Evolutionary conservation across 495 filamentous ascomycete species (phyloP).

Genomic region (Elasticomyces elasticus): DNA sequence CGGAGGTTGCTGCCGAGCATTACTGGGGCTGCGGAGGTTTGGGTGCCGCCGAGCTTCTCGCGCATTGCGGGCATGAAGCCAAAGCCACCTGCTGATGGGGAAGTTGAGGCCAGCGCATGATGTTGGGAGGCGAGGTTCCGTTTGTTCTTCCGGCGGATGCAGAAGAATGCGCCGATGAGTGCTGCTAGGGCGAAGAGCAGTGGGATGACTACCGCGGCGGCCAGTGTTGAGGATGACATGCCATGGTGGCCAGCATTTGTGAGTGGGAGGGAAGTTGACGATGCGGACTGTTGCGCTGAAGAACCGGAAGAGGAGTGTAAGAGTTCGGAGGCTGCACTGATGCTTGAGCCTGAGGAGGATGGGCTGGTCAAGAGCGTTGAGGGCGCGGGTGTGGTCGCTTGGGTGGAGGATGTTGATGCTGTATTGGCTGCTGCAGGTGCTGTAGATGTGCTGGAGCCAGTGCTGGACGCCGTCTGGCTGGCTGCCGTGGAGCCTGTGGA

Average conservation of each 20-base stretch:
- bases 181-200: slow-evolving; percentile 2
- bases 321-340: not conserved
- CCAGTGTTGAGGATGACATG: slow-evolving; percentile 1
- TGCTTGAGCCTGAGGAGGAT: not conserved
- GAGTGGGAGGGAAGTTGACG: not conserved
- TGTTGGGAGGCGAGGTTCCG: not conserved
- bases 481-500: slow-evolving; percentile 21
- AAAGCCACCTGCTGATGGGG: not conserved
- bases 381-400: slow-evolving; percentile 23
- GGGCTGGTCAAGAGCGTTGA: not conserved
- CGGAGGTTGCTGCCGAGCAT: not conserved
- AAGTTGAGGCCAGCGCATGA: too few relatives aligned
- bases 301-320: slow-evolving; percentile 1
- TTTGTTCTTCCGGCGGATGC: slow-evolving; percentile 1
- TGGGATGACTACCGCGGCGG: slow-evolving; percentile 1
- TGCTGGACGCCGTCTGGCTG: slow-evolving; percentile 21
- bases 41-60: not conserved
- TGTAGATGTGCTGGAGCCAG: slow-evolving; percentile 15
- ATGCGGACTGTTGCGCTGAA: not conserved
- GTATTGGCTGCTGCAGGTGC: slow-evolving; percentile 3
- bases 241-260: slow-evolving; percentile 1
- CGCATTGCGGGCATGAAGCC: not conserved
- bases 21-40: not conserved
- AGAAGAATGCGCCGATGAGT: not conserved
- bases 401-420: slow-evolving; percentile 17